Conservation (phyloP, 2,329 filamentous ascomycete species). For the Fusarium luffae region DNA sequence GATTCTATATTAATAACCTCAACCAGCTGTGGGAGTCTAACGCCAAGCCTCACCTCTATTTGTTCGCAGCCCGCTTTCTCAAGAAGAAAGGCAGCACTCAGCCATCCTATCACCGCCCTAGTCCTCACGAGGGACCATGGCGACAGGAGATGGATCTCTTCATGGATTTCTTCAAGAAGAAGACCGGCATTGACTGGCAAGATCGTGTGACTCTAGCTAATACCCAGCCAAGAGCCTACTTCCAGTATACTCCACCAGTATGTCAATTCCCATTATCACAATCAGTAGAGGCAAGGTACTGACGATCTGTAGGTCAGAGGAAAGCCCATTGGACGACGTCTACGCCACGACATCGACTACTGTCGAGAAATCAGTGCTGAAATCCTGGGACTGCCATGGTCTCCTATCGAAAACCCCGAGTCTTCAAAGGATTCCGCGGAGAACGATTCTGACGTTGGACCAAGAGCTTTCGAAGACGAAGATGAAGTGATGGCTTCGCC, state of each 20-base stretch:
- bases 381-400: slow-evolving; percentile 46
- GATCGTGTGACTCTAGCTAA: slow-evolving; percentile 57
- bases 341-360: slow-evolving; percentile 49
- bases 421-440: not conserved
- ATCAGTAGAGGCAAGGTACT: not conserved
- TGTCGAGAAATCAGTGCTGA: slow-evolving; percentile 51
- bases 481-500: not conserved
- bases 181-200: slow-evolving; percentile 70
- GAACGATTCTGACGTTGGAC: not conserved
- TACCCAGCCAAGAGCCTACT: slow-evolving; percentile 48
- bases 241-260: slow-evolving; percentile 62
- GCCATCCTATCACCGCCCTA: slow-evolving; percentile 54
- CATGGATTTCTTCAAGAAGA: slow-evolving; percentile 65
- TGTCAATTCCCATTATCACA: slow-evolving; percentile 36
- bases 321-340: slow-evolving; percentile 52
- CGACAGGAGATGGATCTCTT: slow-evolving; percentile 62
- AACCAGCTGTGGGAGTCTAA: slow-evolving; percentile 75
- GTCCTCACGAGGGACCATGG: slow-evolving; percentile 54
- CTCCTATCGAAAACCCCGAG: slow-evolving; percentile 27
- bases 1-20: not conserved
- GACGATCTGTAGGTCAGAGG: slow-evolving; percentile 47
- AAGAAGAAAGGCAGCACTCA: slow-evolving; percentile 53
- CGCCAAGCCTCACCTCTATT: slow-evolving; percentile 68
- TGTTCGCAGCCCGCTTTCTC: slow-evolving; percentile 65
- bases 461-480: slow-evolving; percentile 1